These are phyloP conservation scores for Colletotrichum lentis DNA, from an alignment of 2,329 filamentous ascomycete genomes.

Conservation along the genomic window DNA sequence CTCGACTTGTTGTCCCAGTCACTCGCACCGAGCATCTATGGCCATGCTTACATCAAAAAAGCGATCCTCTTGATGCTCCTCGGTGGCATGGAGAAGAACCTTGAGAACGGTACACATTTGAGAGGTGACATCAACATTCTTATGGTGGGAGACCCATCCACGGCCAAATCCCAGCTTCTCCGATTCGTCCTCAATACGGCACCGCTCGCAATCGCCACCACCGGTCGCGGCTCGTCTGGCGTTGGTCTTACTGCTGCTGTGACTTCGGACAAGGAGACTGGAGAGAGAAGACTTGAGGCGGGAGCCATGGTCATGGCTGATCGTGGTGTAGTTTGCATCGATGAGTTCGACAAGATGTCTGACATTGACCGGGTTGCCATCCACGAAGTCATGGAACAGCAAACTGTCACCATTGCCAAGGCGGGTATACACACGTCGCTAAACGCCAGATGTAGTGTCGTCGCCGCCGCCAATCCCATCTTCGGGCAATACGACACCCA, in stretches of 20 bases:
- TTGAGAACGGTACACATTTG: slow-evolving; percentile 97
- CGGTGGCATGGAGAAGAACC: slow-evolving; percentile 96
- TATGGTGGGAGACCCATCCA: slow-evolving; percentile 98
- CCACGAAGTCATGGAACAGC: slow-evolving; percentile 99
- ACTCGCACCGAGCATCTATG: slow-evolving; percentile 93
- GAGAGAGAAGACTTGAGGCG: slow-evolving; percentile 91
- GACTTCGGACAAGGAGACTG: slow-evolving; percentile 96
- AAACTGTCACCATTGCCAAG: slow-evolving; percentile 98
- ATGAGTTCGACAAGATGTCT: slow-evolving; percentile 99
- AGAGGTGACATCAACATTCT: slow-evolving; percentile 99
- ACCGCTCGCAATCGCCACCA: slow-evolving; percentile 94
- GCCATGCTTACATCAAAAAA: slow-evolving; percentile 97
- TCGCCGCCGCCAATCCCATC: slow-evolving; percentile 96
- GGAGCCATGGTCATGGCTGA: slow-evolving; percentile 99
- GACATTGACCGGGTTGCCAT: slow-evolving; percentile 98
- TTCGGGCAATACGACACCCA: slow-evolving; percentile 98
- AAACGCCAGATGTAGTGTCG: slow-evolving; percentile 94
- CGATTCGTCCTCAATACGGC: slow-evolving; percentile 98
- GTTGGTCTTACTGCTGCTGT: slow-evolving; percentile 98
- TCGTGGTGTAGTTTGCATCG: slow-evolving; percentile 96
- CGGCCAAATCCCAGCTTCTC: slow-evolving; percentile 96
- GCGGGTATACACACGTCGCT: slow-evolving; percentile 97
- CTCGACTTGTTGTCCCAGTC: slow-evolving; percentile 94
- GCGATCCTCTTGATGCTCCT: slow-evolving; percentile 95
- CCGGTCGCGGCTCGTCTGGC: slow-evolving; percentile 93